These are phyloP conservation scores for Ensete ventricosum DNA, from an alignment of 176 grass and related monocot genomes.

Conservation along the genomic window DNA sequence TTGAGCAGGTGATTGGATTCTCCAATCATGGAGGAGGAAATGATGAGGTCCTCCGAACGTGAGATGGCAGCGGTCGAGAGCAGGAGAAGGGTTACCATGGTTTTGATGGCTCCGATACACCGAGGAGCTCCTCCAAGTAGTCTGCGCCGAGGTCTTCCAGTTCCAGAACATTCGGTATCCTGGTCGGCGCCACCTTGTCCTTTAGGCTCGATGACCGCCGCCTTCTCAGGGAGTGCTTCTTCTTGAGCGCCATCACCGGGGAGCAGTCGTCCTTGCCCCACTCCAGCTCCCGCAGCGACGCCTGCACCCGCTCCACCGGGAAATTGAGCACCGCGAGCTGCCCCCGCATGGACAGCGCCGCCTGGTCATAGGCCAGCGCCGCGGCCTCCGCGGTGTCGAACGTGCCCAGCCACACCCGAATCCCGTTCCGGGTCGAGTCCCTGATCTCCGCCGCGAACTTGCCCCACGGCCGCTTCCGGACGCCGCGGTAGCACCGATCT, in stretches of 20 bases:
- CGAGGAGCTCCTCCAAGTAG: constrained; percentile 72
- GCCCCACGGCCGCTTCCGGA: constrained; percentile 77
- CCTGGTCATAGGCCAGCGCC: constrained; percentile 82
- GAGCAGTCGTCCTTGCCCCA: constrained; percentile 24
- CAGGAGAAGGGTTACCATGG: not conserved
- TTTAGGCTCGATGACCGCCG: constrained; percentile 30
- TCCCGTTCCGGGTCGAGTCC: constrained; percentile 71
- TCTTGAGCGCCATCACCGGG: constrained; percentile 57
- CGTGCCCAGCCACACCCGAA: constrained; percentile 71
- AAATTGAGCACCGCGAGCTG: constrained; percentile 66
- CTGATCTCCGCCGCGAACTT: constrained; percentile 87
- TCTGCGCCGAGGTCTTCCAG: constrained; percentile 66
- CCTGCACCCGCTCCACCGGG: constrained; percentile 52
- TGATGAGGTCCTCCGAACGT: too few species aligned
- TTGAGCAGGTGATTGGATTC: not conserved
- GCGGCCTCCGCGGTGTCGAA: constrained; percentile 67
- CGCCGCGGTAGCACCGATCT: constrained; percentile 52
- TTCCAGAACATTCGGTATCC: constrained; percentile 36
- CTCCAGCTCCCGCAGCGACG: constrained; percentile 56
- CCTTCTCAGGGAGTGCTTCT: constrained; percentile 55
- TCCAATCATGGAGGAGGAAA: too few species aligned
- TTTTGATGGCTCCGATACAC: constrained; percentile 27
- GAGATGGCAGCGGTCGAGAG: too few species aligned
- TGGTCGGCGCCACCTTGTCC: not conserved
- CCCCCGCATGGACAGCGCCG: constrained; percentile 70